Evolutionary conservation across 1,139 yeast genomes (phyloP), one percentile per base, ranked within the genome.

Genomic region (Pichia inconspicua): DNA sequence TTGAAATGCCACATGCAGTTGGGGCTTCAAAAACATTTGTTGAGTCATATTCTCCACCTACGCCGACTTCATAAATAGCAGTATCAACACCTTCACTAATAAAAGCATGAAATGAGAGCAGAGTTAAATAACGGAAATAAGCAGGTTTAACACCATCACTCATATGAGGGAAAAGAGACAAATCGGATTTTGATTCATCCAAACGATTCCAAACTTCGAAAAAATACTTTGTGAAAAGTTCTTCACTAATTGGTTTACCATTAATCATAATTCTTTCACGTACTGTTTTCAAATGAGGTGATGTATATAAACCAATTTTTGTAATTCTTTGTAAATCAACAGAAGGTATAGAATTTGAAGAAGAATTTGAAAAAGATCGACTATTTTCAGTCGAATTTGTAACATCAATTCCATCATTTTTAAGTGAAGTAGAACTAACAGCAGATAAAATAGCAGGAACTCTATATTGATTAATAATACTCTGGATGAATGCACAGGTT

Each of bases 1-100:
- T 77, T 5, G 94, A 71, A 19, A 94, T 84, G 38, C 96, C 98
- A 36, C 96, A 83, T 1, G 81, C 94, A 0, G 88, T 78, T 11
- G 98, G 98, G 41, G 72, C 68, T 36, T 74, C 79, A 44, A 94
- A 78, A 12, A 94, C 78, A 63, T 94, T 94, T 11, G 99, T 94
- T 12, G 97, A 87, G 66, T 94, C 99, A 62, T 80, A 87, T 61
- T 87, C 94, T 11, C 99, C 99, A 30, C 99, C 99, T 46, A 94
- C 95, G 15, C 99, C 99, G 27, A 94, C 98, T 65, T 94, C 99
- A 61, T 87, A 88, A 42, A 94, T 84, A 12, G 98, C 97, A 17
- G 96, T 79, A 59, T 89, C 87, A 28, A 94, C 90, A 1, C 87
- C 85, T 66, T 92, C 98, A 52, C 79, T 74, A 68, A 88, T 64